Percentiles rank a stretch among this genome's conserved stretches.
phyloP scores from a whole-genome alignment of 192 early-diverging fungal genomes.

The Rhizoclosmatium globosum region DNA sequence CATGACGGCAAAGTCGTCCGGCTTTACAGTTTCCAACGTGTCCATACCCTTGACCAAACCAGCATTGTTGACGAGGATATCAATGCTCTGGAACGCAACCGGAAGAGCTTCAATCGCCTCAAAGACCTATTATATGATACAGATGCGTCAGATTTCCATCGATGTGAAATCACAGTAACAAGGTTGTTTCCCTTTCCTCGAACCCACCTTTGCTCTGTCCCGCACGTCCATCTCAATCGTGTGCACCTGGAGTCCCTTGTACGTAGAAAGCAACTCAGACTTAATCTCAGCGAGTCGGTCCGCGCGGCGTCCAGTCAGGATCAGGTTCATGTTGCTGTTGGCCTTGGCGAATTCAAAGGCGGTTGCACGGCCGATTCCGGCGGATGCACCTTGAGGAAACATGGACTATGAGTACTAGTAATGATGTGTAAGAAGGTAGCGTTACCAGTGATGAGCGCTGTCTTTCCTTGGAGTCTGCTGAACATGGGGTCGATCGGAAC shows the following conservation, averaged over 20 bases:
- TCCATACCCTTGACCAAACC: conserved; percentile 72
- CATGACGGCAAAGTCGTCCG: conserved; percentile 78
- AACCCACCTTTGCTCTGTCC: conserved; percentile 52
- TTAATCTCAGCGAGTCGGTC: conserved; percentile 71
- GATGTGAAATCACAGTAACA: too few species aligned
- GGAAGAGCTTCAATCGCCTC: conserved; percentile 58
- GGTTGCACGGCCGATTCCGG: conserved; percentile 77
- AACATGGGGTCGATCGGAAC: background rate
- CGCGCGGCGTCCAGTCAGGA: conserved; percentile 56
- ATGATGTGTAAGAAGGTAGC: background rate
- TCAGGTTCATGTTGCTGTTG: conserved; percentile 64
- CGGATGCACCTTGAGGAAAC: conserved; percentile 59
- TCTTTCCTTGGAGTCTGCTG: conserved; percentile 40
- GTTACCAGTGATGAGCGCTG: conserved; percentile 43
- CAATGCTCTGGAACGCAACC: conserved; percentile 63
- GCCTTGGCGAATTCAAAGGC: conserved; percentile 69
- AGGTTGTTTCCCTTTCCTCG: background rate
- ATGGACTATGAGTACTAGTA: background rate
- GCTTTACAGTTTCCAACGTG: conserved; percentile 63
- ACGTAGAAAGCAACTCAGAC: conserved; percentile 49
- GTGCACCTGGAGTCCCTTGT: conserved; percentile 65
- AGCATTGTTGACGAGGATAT: conserved; percentile 92
- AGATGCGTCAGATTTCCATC: background rate
- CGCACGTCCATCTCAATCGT: conserved; percentile 78
- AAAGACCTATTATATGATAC: conserved; percentile 21